Evolutionary conservation across 2,329 filamentous ascomycete genomes (phyloP).

Genomic region (Chalaropsis ovoidea): DNA sequence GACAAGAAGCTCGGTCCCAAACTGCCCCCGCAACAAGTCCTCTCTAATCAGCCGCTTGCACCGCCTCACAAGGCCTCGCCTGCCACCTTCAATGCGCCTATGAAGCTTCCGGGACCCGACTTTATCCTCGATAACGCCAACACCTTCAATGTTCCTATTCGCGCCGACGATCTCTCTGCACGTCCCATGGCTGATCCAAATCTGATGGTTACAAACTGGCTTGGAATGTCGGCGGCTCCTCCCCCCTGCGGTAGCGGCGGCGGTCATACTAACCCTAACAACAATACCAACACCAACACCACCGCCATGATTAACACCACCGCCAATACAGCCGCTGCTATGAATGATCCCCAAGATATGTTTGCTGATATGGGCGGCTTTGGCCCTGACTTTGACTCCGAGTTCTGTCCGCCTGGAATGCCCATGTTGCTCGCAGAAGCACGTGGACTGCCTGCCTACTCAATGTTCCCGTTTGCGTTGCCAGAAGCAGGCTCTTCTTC

Average conservation of each 20-base stretch:
- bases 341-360: neutral
- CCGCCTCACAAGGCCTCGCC: neutral
- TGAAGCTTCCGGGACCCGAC: conserved; percentile 11
- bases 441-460: conserved; percentile 25
- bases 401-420: conserved; percentile 26
- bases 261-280: neutral
- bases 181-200: conserved; percentile 5
- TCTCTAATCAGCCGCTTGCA: neutral
- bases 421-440: conserved; percentile 26
- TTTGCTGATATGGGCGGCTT: neutral
- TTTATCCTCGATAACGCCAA: conserved; percentile 19
- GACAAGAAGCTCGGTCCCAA: conserved; percentile 18
- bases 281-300: neutral
- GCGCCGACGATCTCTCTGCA: conserved; percentile 4
- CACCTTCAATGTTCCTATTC: conserved; percentile 16
- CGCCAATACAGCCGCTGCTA: neutral
- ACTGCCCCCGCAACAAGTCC: neutral
- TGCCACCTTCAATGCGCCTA: neutral
- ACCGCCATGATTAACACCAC: neutral
- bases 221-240: neutral
- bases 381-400: conserved; percentile 23
- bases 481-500: conserved; percentile 6
- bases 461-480: conserved; percentile 19
- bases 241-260: neutral
- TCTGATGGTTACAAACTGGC: conserved; percentile 5